phyloP scores from a whole-genome alignment of 495 filamentous ascomycete genomes.

The Corynascus novoguineensis region DNA sequence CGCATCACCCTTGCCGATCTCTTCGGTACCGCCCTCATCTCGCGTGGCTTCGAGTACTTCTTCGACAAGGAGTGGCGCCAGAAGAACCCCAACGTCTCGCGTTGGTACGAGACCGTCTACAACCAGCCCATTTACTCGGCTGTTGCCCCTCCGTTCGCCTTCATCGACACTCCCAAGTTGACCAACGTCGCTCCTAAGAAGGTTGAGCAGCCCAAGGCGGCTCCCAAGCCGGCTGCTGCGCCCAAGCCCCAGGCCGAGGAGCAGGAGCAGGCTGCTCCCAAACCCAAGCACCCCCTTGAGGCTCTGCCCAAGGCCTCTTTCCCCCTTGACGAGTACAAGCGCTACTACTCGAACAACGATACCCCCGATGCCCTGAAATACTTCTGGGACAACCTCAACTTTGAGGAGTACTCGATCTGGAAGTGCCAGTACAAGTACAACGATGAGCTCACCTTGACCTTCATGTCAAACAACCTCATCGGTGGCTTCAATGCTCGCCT shows the following conservation, averaged over 20 bases:
- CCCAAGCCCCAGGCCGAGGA: constrained; percentile 46
- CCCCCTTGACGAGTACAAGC: constrained; percentile 94
- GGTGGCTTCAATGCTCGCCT: constrained; percentile 97
- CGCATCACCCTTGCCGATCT: constrained; percentile 93
- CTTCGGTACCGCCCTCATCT: constrained; percentile 70
- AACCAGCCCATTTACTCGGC: constrained; percentile 86
- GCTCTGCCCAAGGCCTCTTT: constrained; percentile 73
- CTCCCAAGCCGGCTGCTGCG: constrained; percentile 46
- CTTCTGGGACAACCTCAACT: constrained; percentile 95
- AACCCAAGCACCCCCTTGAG: constrained; percentile 95
- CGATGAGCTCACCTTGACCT: constrained; percentile 89
- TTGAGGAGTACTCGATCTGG: constrained; percentile 94
- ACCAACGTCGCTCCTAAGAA: constrained; percentile 92
- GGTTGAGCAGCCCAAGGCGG: constrained; percentile 49
- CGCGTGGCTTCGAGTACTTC: constrained; percentile 79
- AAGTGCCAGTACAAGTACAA: constrained; percentile 94
- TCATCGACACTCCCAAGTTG: constrained; percentile 75
- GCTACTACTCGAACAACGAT: constrained; percentile 95
- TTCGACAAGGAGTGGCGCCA: constrained; percentile 83
- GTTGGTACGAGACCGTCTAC: constrained; percentile 91
- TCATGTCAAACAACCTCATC: constrained; percentile 98
- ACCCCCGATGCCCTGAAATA: constrained; percentile 84
- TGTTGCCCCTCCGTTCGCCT: constrained; percentile 63
- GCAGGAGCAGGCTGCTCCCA: constrained; percentile 64
- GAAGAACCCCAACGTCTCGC: constrained; percentile 73